phyloP scores from a whole-genome alignment of 768 basidiomycete genomes.

The Megacollybia marginata region DNA sequence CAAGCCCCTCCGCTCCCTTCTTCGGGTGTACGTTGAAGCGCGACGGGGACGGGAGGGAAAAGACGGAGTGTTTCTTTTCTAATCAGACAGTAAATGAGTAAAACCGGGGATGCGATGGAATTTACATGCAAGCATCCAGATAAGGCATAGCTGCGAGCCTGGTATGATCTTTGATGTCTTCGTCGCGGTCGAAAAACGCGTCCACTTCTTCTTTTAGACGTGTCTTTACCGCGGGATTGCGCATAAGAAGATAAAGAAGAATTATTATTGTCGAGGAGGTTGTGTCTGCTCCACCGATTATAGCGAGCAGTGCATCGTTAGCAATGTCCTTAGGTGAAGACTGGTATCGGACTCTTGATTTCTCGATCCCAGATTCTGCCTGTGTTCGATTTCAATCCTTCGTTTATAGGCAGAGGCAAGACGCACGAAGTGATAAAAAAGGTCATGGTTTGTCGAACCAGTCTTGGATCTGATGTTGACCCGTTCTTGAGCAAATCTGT shows the following conservation, averaged over 20 bases:
- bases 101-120: conserved; percentile 1
- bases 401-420: conserved; percentile 5
- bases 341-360: background rate
- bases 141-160: conserved; percentile 18
- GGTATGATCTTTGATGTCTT: conserved; percentile 10
- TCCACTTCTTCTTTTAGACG: conserved; percentile 23
- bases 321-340: conserved; percentile 8
- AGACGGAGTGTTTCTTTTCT: conserved; percentile 32
- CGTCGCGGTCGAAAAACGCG: conserved; percentile 6
- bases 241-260: conserved; percentile 20
- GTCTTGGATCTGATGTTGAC: conserved; percentile 22
- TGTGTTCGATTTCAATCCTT: conserved; percentile 6
- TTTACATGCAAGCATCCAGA: conserved; percentile 29
- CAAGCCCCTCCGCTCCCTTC: conserved; percentile 22
- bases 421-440: conserved; percentile 10
- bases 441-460: conserved; percentile 13
- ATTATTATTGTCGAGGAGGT: conserved; percentile 18
- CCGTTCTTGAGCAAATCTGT: conserved; percentile 16
- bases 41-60: conserved; percentile 26
- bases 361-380: conserved; percentile 14
- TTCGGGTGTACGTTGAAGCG: conserved; percentile 24
- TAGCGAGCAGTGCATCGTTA: conserved; percentile 2
- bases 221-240: conserved; percentile 13
- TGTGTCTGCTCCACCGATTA: conserved; percentile 20
- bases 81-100: background rate